Base-by-base conservation (phyloP, 2,329 filamentous ascomycete species). In the Talaromyces rugulosus region DNA sequence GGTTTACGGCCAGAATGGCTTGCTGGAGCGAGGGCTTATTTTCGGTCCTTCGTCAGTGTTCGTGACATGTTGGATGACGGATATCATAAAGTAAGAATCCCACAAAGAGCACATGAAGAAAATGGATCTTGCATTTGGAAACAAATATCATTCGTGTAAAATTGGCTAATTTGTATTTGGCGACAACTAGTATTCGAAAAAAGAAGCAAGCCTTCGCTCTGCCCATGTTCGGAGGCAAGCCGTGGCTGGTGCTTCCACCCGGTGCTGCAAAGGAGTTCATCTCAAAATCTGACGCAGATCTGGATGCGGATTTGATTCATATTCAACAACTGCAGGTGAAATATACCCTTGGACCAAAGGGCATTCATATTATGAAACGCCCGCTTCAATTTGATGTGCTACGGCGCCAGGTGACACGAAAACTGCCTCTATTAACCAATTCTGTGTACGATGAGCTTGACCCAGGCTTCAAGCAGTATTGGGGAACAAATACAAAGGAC, bases 331-430 rank as follows among this genome's bases (percentile, higher is more conserved):
- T 56, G 6, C 54, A 56, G 31, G 54, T 56, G 3, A 56, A 56
- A 16, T 56, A 56, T 56, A 56, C 54, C 8, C 54, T 56, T 56
- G 33, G 54, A 18, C 31, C 54, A 2, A 28, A 56, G n/a, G 54
- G 54, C n/a, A 28, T 56, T 36, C 54, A 56, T 56, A n/a, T 56
- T 14, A 56, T 56, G 54, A 34, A 27, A 12, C 5, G 36, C 5
- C 54, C 54, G 2, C 33, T 56, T 40, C 54, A 56, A 27, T 56
- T 56, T 56, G 54, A 56, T 40, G 54, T 56, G n/a, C 33, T 56
- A 8, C 54, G 54, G 12, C 54, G 54, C n/a, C 54, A 56, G 18
- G 36, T 56, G 33, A 56, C 54, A 16, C 54, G 33, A n/a, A 56
- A 56, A 28, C 34, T 56, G n/a, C 54, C 54, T 42, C 54, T 56